These are phyloP conservation scores for Selaginella tamariscina DNA, from an alignment of 75 land plant species.

Conservation along the genomic window DNA sequence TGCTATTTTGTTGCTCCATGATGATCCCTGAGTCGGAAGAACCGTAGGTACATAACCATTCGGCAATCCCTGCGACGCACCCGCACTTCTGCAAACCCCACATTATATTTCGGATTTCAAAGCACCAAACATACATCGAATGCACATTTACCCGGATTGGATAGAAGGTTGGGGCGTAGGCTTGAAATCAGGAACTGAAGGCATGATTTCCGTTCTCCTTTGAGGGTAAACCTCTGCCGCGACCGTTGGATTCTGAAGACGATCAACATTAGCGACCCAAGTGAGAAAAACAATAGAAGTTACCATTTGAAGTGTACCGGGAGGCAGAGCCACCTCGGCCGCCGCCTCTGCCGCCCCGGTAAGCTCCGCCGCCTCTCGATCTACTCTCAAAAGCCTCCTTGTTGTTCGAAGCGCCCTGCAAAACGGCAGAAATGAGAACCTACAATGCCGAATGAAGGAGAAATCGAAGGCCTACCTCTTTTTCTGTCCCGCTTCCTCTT, in stretches of 20 bases:
- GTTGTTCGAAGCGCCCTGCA: neutral
- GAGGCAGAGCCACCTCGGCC: constrained; percentile 20
- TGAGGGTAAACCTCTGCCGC: neutral
- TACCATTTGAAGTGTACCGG: constrained; percentile 23
- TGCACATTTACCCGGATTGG: neutral
- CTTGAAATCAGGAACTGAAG: neutral
- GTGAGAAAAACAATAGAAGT: neutral
- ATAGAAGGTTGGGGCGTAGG: too few species aligned
- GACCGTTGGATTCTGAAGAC: neutral
- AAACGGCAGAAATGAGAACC: neutral
- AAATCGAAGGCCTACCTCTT: constrained; percentile 51
- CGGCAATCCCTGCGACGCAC: neutral
- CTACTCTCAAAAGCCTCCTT: constrained; percentile 44
- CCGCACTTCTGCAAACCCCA: constrained; percentile 11
- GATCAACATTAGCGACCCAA: neutral
- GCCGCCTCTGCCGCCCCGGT: constrained; percentile 29
- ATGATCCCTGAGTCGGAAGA: neutral
- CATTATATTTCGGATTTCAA: constrained; percentile 2
- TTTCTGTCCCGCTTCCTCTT: constrained; percentile 69
- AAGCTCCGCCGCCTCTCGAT: constrained; percentile 27
- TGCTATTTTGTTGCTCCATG: neutral
- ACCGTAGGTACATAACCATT: neutral
- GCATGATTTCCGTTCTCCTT: neutral
- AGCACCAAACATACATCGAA: neutral
- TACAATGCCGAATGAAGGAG: neutral